Base-by-base conservation (phyloP, 352 stramenopile genomes). In the Pythium dissimile region DNA sequence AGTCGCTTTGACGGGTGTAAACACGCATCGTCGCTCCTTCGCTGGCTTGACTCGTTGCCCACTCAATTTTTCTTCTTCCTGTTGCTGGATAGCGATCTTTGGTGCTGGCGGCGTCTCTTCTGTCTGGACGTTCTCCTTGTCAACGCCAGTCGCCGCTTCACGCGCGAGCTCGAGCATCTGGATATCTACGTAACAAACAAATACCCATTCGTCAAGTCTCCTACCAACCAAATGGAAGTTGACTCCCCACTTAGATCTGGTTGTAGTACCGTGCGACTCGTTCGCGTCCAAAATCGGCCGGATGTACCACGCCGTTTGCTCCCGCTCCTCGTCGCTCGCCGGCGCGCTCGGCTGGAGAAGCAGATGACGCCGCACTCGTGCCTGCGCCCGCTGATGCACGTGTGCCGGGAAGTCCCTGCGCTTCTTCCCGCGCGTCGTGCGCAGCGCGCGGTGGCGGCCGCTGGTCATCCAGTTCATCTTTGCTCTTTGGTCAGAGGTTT, bases 381-480 rank as follows among this genome's bases (percentile, higher is more conserved):
- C 21, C 12, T 41, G 50, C 51, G 21, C 23, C 38, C 78, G 52
- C 45, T 54, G 66, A 57, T 82, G 71, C 15, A 75, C 60, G 52
- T 80, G 76, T 34, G 66, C 69, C 15, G 77, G 72, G 28, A 88
- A 84, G 32, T 75, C 62, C 72, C 67, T 60, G 18, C 67, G 69
- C 47, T 69, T 63, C 21, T 57, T 60, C 7, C 60, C 71, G n/a
- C 75, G 75, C 38, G 72, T 66, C 39, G 73, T 75, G 42, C 77
- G 71, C 52, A 86, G 50, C 47, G 77, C 75, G 16, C 75, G 77
- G 59, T 88, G 75, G 28, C 55, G 51, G n/a, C 71, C 70, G 41
- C 75, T 84, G 41, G 77, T 84, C 77, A 84, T 88, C 77, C 77
- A 88, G 63, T 88, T 88, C 77, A 88, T 88, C n/a, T n/a, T n/a